Evolutionary conservation across 352 stramenopile genomes (phyloP).

Genomic region (Phytopythium montanum): DNA sequence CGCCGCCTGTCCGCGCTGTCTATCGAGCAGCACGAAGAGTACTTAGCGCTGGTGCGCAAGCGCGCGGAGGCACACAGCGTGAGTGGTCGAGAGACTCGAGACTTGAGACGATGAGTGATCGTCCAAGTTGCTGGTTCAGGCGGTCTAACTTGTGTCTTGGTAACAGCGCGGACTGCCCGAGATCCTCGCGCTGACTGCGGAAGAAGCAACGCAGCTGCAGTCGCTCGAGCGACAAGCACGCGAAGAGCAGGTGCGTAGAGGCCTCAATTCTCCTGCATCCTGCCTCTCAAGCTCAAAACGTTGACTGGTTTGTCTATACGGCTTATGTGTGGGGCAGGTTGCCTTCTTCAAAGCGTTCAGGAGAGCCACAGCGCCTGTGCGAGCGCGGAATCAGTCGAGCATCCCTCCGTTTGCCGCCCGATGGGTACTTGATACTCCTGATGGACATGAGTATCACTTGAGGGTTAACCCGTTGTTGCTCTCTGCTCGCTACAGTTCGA

Average conservation of each 20-base stretch:
- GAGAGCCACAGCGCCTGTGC: conserved; percentile 13
- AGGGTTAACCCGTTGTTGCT: not conserved
- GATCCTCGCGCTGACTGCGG: conserved; percentile 42
- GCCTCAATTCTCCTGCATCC: not conserved
- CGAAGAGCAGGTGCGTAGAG: conserved; percentile 29
- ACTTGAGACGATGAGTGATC: no score
- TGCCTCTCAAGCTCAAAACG: not conserved
- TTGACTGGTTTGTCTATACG: not conserved
- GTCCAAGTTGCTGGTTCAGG: not conserved
- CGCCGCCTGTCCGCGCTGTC: conserved; percentile 47
- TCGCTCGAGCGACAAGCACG: conserved; percentile 29
- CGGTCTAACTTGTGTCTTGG: not conserved
- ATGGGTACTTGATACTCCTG: conserved; percentile 25
- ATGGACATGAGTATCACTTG: not conserved
- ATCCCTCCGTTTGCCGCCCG: conserved; percentile 16
- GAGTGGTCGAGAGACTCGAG: conserved; percentile 6
- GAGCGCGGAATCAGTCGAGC: conserved; percentile 9
- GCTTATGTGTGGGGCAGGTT: not conserved
- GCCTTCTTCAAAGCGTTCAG: conserved; percentile 22
- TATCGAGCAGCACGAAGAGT: conserved; percentile 46
- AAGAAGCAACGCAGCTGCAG: conserved; percentile 36
- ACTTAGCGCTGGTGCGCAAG: conserved; percentile 44
- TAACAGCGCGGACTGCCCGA: conserved; percentile 46
- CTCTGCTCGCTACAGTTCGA: conserved; percentile 25
- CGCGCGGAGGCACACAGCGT: conserved; percentile 39